Evolutionary conservation across 257 asterid genomes (phyloP).

Genomic region (Fraxinus pennsylvanica): DNA sequence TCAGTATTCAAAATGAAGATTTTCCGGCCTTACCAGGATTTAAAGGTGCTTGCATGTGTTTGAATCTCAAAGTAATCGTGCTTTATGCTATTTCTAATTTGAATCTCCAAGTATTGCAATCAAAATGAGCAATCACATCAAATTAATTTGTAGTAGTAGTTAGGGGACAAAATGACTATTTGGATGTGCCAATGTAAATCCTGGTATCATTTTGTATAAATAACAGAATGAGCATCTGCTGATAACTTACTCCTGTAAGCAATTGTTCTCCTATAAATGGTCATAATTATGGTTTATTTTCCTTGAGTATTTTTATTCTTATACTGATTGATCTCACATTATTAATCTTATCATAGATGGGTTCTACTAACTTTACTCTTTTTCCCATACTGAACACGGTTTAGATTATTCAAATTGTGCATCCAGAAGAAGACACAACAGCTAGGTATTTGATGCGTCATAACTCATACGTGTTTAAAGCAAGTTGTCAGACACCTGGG

Average conservation of each 20-base stretch:
- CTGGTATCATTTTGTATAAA: not conserved
- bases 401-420: not conserved
- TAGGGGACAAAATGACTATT: slow-evolving; percentile 2
- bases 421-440: not conserved
- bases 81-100: slow-evolving; percentile 5
- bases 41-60: slow-evolving; percentile 58
- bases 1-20: slow-evolving; percentile 98
- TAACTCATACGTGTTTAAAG: not conserved
- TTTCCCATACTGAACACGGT: not conserved
- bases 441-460: not conserved
- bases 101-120: not conserved
- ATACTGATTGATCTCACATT: not conserved
- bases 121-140: not conserved
- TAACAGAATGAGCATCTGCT: not conserved
- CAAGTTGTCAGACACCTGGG: not conserved
- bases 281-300: slow-evolving; percentile 1
- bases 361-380: not conserved
- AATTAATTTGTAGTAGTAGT: not conserved
- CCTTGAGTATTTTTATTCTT: not conserved
- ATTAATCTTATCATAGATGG: not conserved
- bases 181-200: slow-evolving; percentile 5
- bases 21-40: slow-evolving; percentile 98
- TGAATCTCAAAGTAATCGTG: not conserved
- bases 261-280: slow-evolving; percentile 7
- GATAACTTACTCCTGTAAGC: not conserved